Evolutionary conservation across 257 asterid species (phyloP), one percentile per base, ranked within the genome.

Genomic region (Rauvolfia tetraphylla): DNA sequence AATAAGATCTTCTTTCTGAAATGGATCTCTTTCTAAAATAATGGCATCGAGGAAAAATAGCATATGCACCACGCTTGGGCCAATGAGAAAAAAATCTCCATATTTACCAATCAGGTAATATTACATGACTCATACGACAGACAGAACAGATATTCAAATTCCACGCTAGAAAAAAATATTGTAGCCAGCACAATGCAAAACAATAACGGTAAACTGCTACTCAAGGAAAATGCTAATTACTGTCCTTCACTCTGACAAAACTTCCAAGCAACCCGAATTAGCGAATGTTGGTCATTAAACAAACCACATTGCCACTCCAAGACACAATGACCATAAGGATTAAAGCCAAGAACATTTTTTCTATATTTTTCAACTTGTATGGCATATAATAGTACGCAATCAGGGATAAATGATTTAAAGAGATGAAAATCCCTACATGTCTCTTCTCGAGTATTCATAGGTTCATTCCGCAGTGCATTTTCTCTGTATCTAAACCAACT

Each of bases 401-500:
- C 13, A 18, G 7, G 0, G 22, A 63, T 7, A 18, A 33, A 65
- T 7, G 27, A 20, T 31, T 33, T 18, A 65, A 65, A 38, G 49
- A 66, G 51, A 67, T 39, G 31, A 38, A 20, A 56, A 57, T 20
- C 14, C 94, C 78, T 87, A 95, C 99, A 95, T 56, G 99, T 95
- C 85, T 95, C 98, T 81, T 90, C 88, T 73, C 99, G 89, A 34
- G 96, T 87, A 87, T 87, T 90, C 99, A 95, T 95, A 63, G 98
- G 96, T 80, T 93, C 97, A 78, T 56, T 88, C 59, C 97, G 96
- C 27, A 95, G 82, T n/a, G 97, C 99, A 59, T 84, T 87, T 86
- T 95, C 99, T 76, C 99, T 86, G 84, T 95, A 95, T 80, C 91
- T 87, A 86, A 95, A 95, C 99, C 99, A 95, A 86, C 96, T 95